Evolutionary conservation across 768 basidiomycete species (phyloP).

Genomic region (Russula sp.): DNA sequence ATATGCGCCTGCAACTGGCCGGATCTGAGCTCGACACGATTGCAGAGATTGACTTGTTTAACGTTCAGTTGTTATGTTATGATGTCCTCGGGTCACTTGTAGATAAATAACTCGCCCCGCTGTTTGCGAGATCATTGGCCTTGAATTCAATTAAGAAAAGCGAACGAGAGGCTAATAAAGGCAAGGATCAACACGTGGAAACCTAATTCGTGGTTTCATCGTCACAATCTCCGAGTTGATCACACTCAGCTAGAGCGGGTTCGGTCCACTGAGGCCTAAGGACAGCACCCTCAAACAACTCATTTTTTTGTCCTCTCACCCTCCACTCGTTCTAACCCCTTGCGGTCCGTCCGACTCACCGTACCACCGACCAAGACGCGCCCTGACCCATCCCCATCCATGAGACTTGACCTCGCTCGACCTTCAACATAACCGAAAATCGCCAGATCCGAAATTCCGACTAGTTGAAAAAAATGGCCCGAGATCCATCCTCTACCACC

Average conservation of each 20-base stretch:
- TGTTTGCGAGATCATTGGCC: too few relatives aligned
- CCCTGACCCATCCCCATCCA: neutral
- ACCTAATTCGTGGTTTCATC: neutral
- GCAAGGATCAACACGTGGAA: neutral
- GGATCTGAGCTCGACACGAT: slow-evolving; percentile 1
- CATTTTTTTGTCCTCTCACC: neutral
- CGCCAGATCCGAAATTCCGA: too few relatives aligned
- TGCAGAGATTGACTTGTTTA: neutral
- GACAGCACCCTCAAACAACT: neutral
- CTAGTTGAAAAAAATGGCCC: too few relatives aligned
- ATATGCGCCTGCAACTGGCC: neutral
- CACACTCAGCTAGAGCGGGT: too few relatives aligned
- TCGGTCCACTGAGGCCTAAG: neutral
- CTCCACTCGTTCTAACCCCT: neutral
- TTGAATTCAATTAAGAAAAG: too few relatives aligned
- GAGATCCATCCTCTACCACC: too few relatives aligned
- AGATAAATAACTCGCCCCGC: neutral
- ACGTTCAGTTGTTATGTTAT: too few relatives aligned
- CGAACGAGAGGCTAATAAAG: too few relatives aligned
- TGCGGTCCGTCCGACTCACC: neutral
- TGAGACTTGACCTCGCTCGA: too few relatives aligned
- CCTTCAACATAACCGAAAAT: too few relatives aligned
- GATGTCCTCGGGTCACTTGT: slow-evolving; percentile 5
- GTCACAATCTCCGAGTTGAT: too few relatives aligned
- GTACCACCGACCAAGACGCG: too few relatives aligned